These are phyloP conservation scores for Rhinocladiella similis DNA, from an alignment of 2,329 filamentous ascomycete genomes.

Conservation along the genomic window DNA sequence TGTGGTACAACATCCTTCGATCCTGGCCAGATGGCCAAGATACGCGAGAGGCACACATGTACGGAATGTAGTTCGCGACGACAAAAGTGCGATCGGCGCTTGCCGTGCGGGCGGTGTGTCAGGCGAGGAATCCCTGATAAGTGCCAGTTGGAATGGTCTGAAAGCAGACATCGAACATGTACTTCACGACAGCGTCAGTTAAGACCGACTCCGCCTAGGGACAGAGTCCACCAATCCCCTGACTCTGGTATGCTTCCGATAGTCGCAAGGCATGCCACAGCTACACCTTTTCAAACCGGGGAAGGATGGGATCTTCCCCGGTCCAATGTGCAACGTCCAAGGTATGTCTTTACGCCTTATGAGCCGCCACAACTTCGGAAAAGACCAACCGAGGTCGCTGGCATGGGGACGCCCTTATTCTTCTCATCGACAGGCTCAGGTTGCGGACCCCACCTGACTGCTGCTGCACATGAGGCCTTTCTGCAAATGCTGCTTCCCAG, in stretches of 20 bases:
- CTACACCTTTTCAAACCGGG: background rate
- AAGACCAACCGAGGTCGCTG: background rate
- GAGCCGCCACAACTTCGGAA: background rate
- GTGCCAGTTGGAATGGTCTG: conserved; percentile 33
- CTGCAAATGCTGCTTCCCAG: conserved; percentile 25
- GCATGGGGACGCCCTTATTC: background rate
- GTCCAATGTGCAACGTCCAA: background rate
- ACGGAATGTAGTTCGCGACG: conserved; percentile 31
- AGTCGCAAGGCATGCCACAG: background rate
- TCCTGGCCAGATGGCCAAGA: conserved; percentile 18
- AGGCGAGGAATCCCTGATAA: conserved; percentile 39
- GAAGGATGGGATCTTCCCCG: background rate
- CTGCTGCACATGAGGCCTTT: conserved; percentile 17
- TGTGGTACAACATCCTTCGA: conserved; percentile 9
- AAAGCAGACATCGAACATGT: conserved; percentile 24
- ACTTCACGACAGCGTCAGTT: background rate
- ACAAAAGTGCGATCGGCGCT: conserved; percentile 40
- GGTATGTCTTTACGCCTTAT: conserved; percentile 11
- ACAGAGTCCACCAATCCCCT: background rate
- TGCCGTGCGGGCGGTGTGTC: conserved; percentile 43
- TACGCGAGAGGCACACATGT: conserved; percentile 28
- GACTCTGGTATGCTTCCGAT: background rate
- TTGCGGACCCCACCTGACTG: conserved; percentile 4
- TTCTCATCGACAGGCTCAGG: background rate
- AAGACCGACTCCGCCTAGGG: background rate